Evolutionary conservation across 202 grass and related monocot genomes (phyloP), one percentile per base, ranked within the genome.

Genomic region (Dendrocalamus latiflorus): DNA sequence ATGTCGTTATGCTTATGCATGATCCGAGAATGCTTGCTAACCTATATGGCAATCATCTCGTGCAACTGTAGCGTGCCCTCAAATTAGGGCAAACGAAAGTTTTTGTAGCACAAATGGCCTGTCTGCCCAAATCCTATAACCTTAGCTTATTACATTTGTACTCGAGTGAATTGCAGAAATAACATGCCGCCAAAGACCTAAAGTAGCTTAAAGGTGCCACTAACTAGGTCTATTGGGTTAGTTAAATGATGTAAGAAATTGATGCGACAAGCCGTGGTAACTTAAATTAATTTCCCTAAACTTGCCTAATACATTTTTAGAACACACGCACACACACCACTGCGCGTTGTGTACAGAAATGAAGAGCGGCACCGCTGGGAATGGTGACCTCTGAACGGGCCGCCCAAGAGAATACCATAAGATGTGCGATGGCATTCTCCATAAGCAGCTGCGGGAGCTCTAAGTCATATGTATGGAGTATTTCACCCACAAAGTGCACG

Each of bases 51-150:
- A 86, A 71, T 72, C 64, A 81, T 76, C 38, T 50, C 20, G 13
- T 64, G 28, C 6, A 6, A 65, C 87, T 89, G 72, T 77, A 81
- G 65, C 54, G 15, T 85, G 72, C 77, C 83, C 78, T 89, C 26
- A 9, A 41, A 25, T 86, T 72, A 78, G 72, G 88, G 78, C 66
- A 89, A 81, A 28, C 16, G n/a, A 65, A 21, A 75, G 22, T 79
- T 49, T n/a, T 51, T 88, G 68, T 53, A 68, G 59, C 75, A 80
- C 22, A 72, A 9, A 80, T 15, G 6, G 18, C 43, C 0, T 50
- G 34, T 24, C 47, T 59, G n/a, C 4, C 70, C 18, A 37, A 4
- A 60, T 21, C 61, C 28, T 62, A 16, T 24, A 36, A 9, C 15
- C 57, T 6, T 50, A 50, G 16, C 48, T 50, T 50, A 50, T 6